Conservation (phyloP, 2,329 filamentous ascomycete genomes). For the Phaeoacremonium minimum region DNA sequence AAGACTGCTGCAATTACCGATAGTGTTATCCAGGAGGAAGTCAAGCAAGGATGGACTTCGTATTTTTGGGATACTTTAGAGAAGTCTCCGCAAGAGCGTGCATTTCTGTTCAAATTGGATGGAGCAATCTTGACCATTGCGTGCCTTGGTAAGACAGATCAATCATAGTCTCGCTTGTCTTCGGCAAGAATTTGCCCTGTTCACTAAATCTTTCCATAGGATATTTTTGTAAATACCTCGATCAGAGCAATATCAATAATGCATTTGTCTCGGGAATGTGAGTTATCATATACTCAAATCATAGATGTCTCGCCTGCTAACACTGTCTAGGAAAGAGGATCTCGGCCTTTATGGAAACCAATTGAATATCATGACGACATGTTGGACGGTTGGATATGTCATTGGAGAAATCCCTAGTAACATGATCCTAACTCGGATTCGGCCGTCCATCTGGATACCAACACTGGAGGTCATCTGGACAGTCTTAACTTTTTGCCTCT, state of each 20-base stretch:
- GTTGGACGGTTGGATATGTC: slow-evolving; percentile 33
- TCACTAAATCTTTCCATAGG: too few species aligned
- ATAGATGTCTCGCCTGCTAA: too few species aligned
- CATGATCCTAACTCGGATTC: slow-evolving; percentile 32
- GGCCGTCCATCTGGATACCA: slow-evolving; percentile 38
- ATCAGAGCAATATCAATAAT: slow-evolving; percentile 33
- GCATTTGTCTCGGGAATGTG: slow-evolving; percentile 43
- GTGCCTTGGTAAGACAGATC: too few species aligned
- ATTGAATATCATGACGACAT: slow-evolving; percentile 27
- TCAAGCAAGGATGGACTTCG: slow-evolving; percentile 37
- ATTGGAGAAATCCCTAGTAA: slow-evolving; percentile 30
- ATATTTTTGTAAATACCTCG: slow-evolving; percentile 39
- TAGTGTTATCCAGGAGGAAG: too few species aligned
- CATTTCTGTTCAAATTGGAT: slow-evolving; percentile 27
- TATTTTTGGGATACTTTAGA: slow-evolving; percentile 43
- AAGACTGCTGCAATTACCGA: too few species aligned
- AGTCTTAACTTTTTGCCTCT: slow-evolving; percentile 25
- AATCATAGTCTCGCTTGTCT: too few species aligned
- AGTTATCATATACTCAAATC: too few species aligned
- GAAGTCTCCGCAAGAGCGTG: slow-evolving; percentile 24
- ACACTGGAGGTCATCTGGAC: slow-evolving; percentile 31
- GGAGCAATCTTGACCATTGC: slow-evolving; percentile 28
- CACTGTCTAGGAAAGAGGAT: slow-evolving; percentile 39
- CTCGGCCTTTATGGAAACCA: slow-evolving; percentile 33
- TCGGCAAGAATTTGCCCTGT: too few species aligned